These are phyloP conservation scores for Ophiostoma pallidulum DNA, from an alignment of 2,329 filamentous ascomycete species.

Conservation along the genomic window DNA sequence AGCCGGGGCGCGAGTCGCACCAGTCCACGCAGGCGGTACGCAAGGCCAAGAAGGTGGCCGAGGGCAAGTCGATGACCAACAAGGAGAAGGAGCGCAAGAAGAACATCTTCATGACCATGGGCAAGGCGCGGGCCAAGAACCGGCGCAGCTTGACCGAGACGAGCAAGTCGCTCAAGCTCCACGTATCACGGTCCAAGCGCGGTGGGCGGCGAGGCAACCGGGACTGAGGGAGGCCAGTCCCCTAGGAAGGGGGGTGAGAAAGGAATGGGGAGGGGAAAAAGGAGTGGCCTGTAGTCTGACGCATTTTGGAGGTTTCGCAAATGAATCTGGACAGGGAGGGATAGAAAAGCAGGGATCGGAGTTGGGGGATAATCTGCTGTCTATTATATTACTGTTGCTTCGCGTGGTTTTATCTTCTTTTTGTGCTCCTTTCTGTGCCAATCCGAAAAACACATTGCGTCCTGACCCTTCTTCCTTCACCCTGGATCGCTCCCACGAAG, in stretches of 20 bases:
- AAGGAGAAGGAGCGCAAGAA: conserved; percentile 94
- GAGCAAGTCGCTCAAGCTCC: conserved; percentile 67
- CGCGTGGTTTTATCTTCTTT: no score
- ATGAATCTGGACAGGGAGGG: no score
- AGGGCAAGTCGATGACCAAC: conserved; percentile 95
- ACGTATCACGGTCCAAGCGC: conserved; percentile 73
- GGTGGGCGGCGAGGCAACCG: conserved; percentile 74
- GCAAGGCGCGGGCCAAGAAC: conserved; percentile 91
- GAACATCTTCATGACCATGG: conserved; percentile 97
- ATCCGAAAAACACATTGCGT: no score
- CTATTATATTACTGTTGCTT: no score
- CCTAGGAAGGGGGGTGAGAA: not conserved
- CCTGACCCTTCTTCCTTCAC: no score
- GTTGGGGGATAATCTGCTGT: no score
- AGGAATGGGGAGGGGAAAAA: not conserved
- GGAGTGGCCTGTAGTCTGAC: no score
- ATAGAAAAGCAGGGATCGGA: no score
- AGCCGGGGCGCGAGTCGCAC: conserved; percentile 68
- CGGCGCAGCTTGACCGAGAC: conserved; percentile 89
- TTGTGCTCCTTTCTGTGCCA: no score
- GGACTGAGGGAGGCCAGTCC: conserved; percentile 20
- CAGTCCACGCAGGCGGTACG: conserved; percentile 76
- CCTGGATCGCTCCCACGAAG: no score
- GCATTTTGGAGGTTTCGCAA: no score
- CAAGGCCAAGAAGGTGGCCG: conserved; percentile 75